A percentile compares a stretch with the other conserved stretches of the same genome.
These are phyloP conservation scores for Leccinum subtestaceum DNA, from an alignment of 768 basidiomycete species.

Conservation along the genomic window DNA sequence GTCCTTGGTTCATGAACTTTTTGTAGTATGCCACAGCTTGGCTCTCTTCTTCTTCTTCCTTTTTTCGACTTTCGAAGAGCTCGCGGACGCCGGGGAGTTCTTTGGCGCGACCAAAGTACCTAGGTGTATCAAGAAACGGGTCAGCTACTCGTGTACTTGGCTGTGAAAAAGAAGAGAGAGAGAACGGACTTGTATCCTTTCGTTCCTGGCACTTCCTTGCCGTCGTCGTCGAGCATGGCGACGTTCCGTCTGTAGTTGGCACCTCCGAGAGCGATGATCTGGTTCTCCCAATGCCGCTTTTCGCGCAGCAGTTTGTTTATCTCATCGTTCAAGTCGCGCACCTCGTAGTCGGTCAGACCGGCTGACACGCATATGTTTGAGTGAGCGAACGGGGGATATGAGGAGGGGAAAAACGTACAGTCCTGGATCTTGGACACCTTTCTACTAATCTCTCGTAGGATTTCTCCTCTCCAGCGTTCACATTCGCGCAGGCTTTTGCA, in stretches of 20 bases:
- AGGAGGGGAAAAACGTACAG: conserved; percentile 44
- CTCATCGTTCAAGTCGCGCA: conserved; percentile 94
- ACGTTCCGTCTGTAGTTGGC: conserved; percentile 95
- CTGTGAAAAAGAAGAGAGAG: neutral
- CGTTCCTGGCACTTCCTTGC: conserved; percentile 93
- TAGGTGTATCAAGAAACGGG: conserved; percentile 28
- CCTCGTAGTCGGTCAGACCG: conserved; percentile 91
- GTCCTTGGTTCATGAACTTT: conserved; percentile 85
- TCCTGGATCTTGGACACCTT: conserved; percentile 99
- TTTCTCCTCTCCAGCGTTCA: conserved; percentile 95
- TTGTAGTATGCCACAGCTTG: conserved; percentile 72
- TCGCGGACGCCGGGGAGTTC: conserved; percentile 95
- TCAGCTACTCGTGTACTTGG: neutral
- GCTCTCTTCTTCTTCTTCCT: conserved; percentile 88
- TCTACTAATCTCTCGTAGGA: conserved; percentile 87
- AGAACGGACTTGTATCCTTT: conserved; percentile 89
- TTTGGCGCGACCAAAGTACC: conserved; percentile 96
- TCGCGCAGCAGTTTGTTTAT: conserved; percentile 95
- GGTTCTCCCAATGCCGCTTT: conserved; percentile 97
- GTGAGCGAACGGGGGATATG: neutral
- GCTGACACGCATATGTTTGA: conserved; percentile 44
- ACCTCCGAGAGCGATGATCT: conserved; percentile 93
- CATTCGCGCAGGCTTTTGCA: conserved; percentile 95
- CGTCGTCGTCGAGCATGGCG: conserved; percentile 91
- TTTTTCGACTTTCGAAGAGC: conserved; percentile 84